Evolutionary conservation across 1,139 yeast species (phyloP), one percentile per base, ranked within the genome.

Genomic region (Pneumocystis murina): DNA sequence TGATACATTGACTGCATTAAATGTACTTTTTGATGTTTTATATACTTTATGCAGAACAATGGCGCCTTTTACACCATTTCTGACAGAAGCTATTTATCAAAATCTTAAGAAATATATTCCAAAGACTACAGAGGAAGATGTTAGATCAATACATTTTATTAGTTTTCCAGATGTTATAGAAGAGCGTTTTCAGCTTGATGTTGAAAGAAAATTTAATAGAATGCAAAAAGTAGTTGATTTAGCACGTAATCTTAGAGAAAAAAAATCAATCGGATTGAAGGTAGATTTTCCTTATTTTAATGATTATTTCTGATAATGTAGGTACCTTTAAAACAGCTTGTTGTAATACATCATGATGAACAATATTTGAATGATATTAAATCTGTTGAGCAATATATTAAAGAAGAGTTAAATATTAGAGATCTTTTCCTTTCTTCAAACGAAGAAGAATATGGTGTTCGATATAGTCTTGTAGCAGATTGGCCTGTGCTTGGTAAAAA

Each of bases 401-500:
- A 81, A 68, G 97, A 91, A 70, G 98, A 94, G 77, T 82, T 94
- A 75, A 94, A 94, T 73, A 87, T 94, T 66, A 86, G 97, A 75
- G 92, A 87, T 70, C 76, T 94, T 66, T 78, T 89, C 70, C 85
- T 94, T 71, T 90, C 97, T 40, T 81, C 89, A 39, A 97, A 94
- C 72, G 99, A 94, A 78, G 85, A 81, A 70, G 84, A 86, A 72
- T 91, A 90, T 72, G 94, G 92, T 71, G 97, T 94, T 67, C 87
- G 86, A 73, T 92, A 91, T 79, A 83, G 82, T 67, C 97, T 92
- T 61, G 95, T 87, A 74, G 98, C 98, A 61, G 99, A 94, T 78
- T 94, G 99, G 99, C 95, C 97, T 63, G 89, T 90, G 20, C 82
- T 94, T 70, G 99, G 99, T 78, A 92, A 92, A 82, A 92, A 92